Evolutionary conservation across 139 green algal genomes (phyloP).

Genomic region (Tetraselmis chui): DNA sequence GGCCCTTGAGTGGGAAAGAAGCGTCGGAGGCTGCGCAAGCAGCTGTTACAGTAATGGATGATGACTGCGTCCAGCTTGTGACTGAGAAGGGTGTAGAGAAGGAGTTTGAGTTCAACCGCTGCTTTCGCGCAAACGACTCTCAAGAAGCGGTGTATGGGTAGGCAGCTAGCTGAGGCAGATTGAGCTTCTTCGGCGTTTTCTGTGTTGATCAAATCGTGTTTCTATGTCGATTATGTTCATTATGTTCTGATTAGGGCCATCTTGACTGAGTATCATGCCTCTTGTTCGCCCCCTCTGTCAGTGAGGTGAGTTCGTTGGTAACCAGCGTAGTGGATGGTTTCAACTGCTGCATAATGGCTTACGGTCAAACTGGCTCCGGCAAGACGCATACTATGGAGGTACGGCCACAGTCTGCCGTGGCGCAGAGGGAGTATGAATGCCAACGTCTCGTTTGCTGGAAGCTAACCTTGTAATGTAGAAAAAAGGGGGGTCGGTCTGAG

Average conservation of each 20-base stretch:
- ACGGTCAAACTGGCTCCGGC: constrained; percentile 62
- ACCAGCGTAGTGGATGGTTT: constrained; percentile 57
- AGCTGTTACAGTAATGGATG: not conserved
- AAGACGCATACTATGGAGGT: constrained; percentile 72
- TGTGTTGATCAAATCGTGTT: too few species aligned
- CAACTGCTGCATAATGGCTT: constrained; percentile 75
- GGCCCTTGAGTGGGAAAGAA: constrained; percentile 1
- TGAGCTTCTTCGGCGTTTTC: too few species aligned
- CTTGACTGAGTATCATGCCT: too few species aligned
- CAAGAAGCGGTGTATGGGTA: constrained; percentile 30
- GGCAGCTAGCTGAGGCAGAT: too few species aligned
- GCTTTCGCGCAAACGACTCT: constrained; percentile 38
- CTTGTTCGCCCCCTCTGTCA: too few species aligned
- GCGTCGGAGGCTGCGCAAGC: not conserved
- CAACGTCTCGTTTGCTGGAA: not conserved
- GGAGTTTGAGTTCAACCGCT: constrained; percentile 61
- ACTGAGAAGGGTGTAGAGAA: not conserved
- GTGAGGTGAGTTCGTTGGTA: constrained; percentile 42
- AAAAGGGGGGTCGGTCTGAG: too few species aligned
- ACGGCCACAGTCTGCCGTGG: not conserved
- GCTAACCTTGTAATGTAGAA: not conserved
- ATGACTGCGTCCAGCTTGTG: not conserved
- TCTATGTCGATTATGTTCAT: too few species aligned
- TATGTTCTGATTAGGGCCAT: too few species aligned
- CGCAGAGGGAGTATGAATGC: too few species aligned